Base-by-base conservation (phyloP, 1,284 basidiomycete species). In the Paramarasmius palmivorus region DNA sequence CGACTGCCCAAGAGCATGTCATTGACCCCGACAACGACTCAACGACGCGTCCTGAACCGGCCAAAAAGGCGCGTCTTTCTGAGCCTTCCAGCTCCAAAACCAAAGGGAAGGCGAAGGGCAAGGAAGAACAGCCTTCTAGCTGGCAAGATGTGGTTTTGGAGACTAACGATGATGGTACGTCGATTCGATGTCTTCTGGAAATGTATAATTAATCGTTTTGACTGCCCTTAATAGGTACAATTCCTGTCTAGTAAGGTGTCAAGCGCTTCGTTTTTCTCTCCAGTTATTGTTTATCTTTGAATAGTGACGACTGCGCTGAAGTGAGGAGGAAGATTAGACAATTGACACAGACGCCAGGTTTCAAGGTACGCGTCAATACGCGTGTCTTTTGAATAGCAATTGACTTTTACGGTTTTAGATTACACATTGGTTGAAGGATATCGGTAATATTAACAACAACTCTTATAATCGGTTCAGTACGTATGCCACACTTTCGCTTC, bases 361-460 rank as follows among this genome's bases (percentile, higher is more conserved):
- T 71, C 63, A 79, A 78, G 68, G 76, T 74, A 53, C 25, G 60
- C 41, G 14, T 9, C 38, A n/a, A 15, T 50, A 10, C 25, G 50
- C 25, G 49, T n/a, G 22, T 9, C 29, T 37, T 20, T 14, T 34
- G 3, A 19, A 36, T 15, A 35, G 9, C n/a, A 20, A 37, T 29
- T 15, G 10, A 19, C 23, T 22, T 19, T 20, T 29, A 37, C 47
- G 23, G 23, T 32, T 25, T 26, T 55, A 77, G 77, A 60, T 77
- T 20, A 76, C 76, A 12, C 68, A 69, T 32, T 79, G 76, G 77
- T 62, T 79, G 49, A 69, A 63, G 57, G 73, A 77, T 8, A 79
- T 79, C 51, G 75, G 76, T 1, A 65, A 67, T 40, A 68, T 81
- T 61, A 79, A 82, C 59, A 72, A 56, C 59, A 79, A 79, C 64